Percentiles rank a stretch among this genome's conserved stretches.
These are phyloP conservation scores for Musa balbisiana DNA, from an alignment of 202 grass and related monocot species.

Conservation along the genomic window DNA sequence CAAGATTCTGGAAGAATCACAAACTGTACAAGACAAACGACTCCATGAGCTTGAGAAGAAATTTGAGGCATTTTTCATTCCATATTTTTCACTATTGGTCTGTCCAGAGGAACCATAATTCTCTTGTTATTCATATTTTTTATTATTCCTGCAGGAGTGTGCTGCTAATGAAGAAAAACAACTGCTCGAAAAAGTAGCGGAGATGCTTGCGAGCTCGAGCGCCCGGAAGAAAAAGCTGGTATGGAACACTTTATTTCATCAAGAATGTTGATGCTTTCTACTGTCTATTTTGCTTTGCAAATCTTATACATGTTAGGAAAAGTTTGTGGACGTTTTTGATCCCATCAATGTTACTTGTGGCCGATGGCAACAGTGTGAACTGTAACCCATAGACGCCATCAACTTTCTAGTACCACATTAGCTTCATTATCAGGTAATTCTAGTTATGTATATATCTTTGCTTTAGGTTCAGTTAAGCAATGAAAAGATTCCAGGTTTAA, in stretches of 20 bases:
- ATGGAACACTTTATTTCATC: conserved; percentile 9
- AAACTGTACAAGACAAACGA: conserved; percentile 47
- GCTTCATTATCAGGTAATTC: too few relatives aligned
- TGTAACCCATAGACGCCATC: too few relatives aligned
- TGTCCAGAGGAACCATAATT: not conserved
- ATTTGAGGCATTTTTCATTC: conserved; percentile 58
- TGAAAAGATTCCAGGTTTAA: too few relatives aligned
- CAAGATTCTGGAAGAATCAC: conserved; percentile 63
- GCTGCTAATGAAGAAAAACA: conserved; percentile 71
- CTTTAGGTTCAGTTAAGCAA: too few relatives aligned
- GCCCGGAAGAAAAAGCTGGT: conserved; percentile 75
- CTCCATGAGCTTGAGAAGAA: conserved; percentile 54
- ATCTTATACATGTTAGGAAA: not conserved
- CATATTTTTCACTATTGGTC: not conserved
- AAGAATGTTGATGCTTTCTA: not conserved
- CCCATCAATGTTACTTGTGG: not conserved
- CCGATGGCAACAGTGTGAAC: not conserved
- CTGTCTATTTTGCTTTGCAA: not conserved
- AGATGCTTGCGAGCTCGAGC: conserved; percentile 61
- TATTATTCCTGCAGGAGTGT: conserved; percentile 32
- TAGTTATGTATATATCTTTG: too few relatives aligned
- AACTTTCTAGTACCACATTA: too few relatives aligned
- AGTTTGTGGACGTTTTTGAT: not conserved
- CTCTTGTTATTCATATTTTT: not conserved
- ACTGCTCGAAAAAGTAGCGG: conserved; percentile 68